phyloP scores from a whole-genome alignment of 2,329 filamentous ascomycete species.

The Shiraia bambusicola region DNA sequence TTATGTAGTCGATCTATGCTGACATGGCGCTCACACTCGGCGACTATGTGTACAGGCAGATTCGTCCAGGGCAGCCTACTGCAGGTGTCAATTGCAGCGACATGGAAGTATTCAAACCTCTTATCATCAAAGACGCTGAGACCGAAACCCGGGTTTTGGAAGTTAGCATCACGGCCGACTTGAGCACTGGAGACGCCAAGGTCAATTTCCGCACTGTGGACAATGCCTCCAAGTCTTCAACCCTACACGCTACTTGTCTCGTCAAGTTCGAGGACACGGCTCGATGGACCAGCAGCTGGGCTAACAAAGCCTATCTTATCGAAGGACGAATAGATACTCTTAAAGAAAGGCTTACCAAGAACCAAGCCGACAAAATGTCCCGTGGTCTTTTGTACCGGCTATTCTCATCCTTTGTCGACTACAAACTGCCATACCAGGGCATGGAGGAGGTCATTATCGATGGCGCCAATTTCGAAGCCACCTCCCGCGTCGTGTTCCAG shows the following conservation, averaged over 20 bases:
- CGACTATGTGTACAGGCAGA: constrained; percentile 18
- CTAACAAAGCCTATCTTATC: constrained; percentile 32
- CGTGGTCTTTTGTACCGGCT: not conserved
- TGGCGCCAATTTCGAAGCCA: constrained; percentile 15
- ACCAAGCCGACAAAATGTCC: constrained; percentile 9
- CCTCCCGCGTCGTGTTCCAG: constrained; percentile 7
- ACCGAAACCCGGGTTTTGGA: not conserved
- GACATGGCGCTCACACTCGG: constrained; percentile 37
- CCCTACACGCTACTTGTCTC: not conserved
- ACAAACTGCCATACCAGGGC: constrained; percentile 12
- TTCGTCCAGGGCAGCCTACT: constrained; percentile 9
- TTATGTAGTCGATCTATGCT: constrained; percentile 22
- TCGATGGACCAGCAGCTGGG: constrained; percentile 27
- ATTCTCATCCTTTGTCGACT: constrained; percentile 11
- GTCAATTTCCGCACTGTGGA: not conserved
- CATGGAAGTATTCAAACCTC: constrained; percentile 39
- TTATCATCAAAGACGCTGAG: constrained; percentile 8
- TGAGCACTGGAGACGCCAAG: not conserved
- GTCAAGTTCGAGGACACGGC: not conserved
- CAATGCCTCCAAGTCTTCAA: not conserved
- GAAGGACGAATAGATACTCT: constrained; percentile 35
- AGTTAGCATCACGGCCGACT: not conserved
- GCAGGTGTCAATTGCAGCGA: constrained; percentile 44
- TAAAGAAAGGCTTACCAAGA: constrained; percentile 4
- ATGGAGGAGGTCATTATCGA: constrained; percentile 19